These are phyloP conservation scores for Suhomyces choctaworum DNA, from an alignment of 1,139 yeast species.

Conservation along the genomic window DNA sequence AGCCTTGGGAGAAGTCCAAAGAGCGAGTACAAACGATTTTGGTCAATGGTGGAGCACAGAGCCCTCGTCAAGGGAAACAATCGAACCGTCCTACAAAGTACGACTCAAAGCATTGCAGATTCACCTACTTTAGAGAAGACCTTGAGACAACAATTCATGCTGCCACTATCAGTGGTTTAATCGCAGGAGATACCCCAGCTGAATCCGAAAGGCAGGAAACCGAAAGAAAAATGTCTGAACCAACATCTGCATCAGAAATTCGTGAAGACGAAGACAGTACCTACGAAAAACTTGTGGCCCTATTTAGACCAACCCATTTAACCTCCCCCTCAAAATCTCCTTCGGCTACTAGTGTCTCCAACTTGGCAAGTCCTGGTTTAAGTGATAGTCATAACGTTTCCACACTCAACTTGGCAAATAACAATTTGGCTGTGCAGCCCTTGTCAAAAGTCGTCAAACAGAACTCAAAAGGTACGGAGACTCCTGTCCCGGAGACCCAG, in stretches of 20 bases:
- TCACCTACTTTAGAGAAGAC: constrained; percentile 91
- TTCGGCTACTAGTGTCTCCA: constrained; percentile 14
- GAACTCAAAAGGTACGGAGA: constrained; percentile 7
- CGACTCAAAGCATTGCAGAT: constrained; percentile 48
- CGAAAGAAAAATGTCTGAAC: not conserved
- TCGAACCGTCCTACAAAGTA: constrained; percentile 9
- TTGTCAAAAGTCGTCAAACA: constrained; percentile 10
- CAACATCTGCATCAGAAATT: not conserved
- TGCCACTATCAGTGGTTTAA: constrained; percentile 80
- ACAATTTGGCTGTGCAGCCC: constrained; percentile 9
- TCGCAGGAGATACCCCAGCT: constrained; percentile 22
- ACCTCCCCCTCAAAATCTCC: constrained; percentile 15
- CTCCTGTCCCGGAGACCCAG: constrained; percentile 18
- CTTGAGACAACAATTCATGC: constrained; percentile 86
- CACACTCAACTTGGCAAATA: constrained; percentile 6
- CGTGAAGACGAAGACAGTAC: constrained; percentile 17
- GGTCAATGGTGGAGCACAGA: constrained; percentile 12
- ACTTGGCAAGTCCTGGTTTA: constrained; percentile 4
- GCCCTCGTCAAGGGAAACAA: not conserved
- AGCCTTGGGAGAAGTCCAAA: constrained; percentile 67
- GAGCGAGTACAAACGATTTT: constrained; percentile 35
- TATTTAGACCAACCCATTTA: constrained; percentile 34
- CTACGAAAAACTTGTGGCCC: constrained; percentile 23
- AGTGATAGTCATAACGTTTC: constrained; percentile 6
- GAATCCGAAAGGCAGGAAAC: constrained; percentile 9